Percentiles rank a stretch among this genome's conserved stretches.
phyloP scores from a whole-genome alignment of 257 asterid species.

The Paulownia fortunei region DNA sequence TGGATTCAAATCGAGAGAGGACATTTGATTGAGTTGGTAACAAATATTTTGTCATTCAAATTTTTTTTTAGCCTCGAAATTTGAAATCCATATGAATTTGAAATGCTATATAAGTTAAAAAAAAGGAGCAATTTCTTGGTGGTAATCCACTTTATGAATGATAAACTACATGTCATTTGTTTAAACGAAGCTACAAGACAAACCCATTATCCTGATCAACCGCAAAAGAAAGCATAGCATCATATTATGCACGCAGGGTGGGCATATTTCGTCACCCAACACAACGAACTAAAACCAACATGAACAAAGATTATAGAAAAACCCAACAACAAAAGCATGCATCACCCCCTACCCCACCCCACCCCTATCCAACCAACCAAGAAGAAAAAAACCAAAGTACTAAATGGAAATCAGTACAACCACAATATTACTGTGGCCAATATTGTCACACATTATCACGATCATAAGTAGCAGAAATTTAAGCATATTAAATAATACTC shows the following conservation, averaged over 20 bases:
- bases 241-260: conserved; percentile 38
- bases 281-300: conserved; percentile 48
- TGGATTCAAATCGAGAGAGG: no score
- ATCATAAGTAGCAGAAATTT: not conserved
- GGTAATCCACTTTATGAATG: conserved; percentile 2
- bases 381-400: no score
- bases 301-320: conserved; percentile 17
- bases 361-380: not conserved
- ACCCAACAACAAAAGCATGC: conserved; percentile 24
- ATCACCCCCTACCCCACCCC: conserved; percentile 1
- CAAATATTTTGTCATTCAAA: not conserved
- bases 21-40: no score
- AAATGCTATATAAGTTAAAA: not conserved
- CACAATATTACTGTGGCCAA: no score
- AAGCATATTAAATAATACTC: no score
- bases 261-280: conserved; percentile 46
- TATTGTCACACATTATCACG: no score
- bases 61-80: not conserved
- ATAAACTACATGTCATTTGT: not conserved
- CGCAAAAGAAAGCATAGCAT: conserved; percentile 10
- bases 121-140: conserved; percentile 8
- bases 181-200: not conserved
- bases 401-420: no score
- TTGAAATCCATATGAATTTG: not conserved
- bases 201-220: conserved; percentile 12